These are phyloP conservation scores for Phytophthora lateralis DNA, from an alignment of 352 stramenopile species.

Conservation along the genomic window DNA sequence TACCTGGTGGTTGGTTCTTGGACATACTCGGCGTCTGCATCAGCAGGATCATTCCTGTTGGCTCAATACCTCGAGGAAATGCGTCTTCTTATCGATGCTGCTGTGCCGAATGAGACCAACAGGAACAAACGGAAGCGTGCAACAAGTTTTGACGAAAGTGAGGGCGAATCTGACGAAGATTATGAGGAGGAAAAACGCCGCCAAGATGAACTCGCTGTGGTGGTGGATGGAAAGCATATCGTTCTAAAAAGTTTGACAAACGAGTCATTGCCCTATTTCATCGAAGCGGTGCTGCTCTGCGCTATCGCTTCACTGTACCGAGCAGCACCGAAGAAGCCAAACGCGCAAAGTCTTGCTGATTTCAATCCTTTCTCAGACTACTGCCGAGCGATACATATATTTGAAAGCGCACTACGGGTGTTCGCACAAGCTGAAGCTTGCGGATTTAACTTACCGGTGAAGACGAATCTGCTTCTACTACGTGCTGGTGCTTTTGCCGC, in stretches of 20 bases:
- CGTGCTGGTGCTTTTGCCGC: slow-evolving; percentile 44
- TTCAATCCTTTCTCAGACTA: slow-evolving; percentile 54
- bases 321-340: slow-evolving; percentile 35
- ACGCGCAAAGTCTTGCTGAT: slow-evolving; percentile 2
- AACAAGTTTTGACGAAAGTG: slow-evolving; percentile 16
- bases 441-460: slow-evolving; percentile 58
- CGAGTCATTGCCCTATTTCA: slow-evolving; percentile 61
- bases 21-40: slow-evolving; percentile 41
- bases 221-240: slow-evolving; percentile 62
- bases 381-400: slow-evolving; percentile 41
- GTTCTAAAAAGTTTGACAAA: slow-evolving; percentile 71
- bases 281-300: slow-evolving; percentile 63
- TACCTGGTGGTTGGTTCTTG: slow-evolving; percentile 69
- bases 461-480: slow-evolving; percentile 58
- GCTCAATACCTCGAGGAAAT: slow-evolving; percentile 59
- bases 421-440: slow-evolving; percentile 55
- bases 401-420: slow-evolving; percentile 48
- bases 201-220: slow-evolving; percentile 28
- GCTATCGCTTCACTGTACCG: slow-evolving; percentile 53
- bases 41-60: slow-evolving; percentile 37
- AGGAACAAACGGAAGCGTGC: slow-evolving; percentile 10
- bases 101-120: slow-evolving; percentile 16
- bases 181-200: slow-evolving; percentile 35
- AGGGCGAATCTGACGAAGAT: slow-evolving; percentile 36
- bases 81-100: slow-evolving; percentile 41